Evolutionary conservation across 2,329 filamentous ascomycete species (phyloP), one percentile per base, ranked within the genome.

Genomic region (Lomentospora prolificans): DNA sequence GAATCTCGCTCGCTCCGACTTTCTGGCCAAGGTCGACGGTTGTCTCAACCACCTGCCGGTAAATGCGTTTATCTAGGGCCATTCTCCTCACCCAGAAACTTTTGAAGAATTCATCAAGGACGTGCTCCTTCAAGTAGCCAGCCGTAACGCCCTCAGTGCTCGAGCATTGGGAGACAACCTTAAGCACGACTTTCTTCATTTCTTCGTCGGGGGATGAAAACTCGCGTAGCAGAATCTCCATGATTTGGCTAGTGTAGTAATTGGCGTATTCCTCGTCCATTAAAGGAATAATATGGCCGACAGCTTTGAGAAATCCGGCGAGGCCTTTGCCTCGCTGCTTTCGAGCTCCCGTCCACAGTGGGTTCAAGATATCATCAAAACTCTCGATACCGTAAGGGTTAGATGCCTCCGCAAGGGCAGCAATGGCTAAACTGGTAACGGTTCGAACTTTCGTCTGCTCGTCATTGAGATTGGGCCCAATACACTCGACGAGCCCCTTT

Each of bases 211-310:
- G 94, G 0, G 92, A 96, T 5, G 90, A 88, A 66, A 99, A 99
- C 67, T 99, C 94, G 64, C 94, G 85, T 28, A 97, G 82, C 12
- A 99, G 75, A 64, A 97, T 97, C 70, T 97, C 94, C 92, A 99
- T 97, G 65, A 99, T 96, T 70, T 99, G 91, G 62, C 85, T 89
- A 7, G 94, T 97, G 67, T 99, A 99, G 74, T 99, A 99, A 69
- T 96, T 97, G 71, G 94, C 92, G 69, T 96, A 97, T 67, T 99
- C 94, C 71, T 99, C 94, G 73, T 99, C 94, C 94, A 99, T 99
- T 54, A 99, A 81, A 3, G 94, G 94, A 60, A 99, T 97, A 66
- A 99, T 96, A 69, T 94, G 97, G 25, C 94, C 94, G 46, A 99
- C 92, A 50, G 94, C 94, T 73, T 99, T 99, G 59, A 99, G 77